A percentile compares a stretch with the other conserved stretches of the same genome.
Conservation (phyloP, 768 basidiomycete genomes). For the Leccinum pellstonianum region DNA sequence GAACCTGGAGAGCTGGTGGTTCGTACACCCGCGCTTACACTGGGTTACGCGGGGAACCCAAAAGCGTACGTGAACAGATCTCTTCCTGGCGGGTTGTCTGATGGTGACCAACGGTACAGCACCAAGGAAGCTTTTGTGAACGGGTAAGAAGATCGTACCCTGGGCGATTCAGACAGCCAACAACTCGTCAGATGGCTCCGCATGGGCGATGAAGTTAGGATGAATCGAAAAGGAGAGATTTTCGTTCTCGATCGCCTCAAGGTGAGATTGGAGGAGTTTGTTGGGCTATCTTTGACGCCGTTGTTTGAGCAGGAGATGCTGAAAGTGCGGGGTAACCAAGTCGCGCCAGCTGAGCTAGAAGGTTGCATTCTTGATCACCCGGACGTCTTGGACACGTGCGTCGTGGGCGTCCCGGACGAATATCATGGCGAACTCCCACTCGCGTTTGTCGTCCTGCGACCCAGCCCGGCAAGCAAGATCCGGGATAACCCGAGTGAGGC, state of each 20-base stretch:
- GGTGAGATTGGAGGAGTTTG: constrained; percentile 33
- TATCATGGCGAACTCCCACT: constrained; percentile 75
- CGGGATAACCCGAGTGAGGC: constrained; percentile 32
- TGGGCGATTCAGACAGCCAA: constrained; percentile 1
- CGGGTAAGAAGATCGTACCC: constrained; percentile 26
- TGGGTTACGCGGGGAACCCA: constrained; percentile 57
- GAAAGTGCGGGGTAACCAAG: constrained; percentile 59
- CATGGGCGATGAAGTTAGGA: constrained; percentile 69
- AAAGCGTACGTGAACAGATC: constrained; percentile 48
- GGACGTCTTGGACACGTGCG: constrained; percentile 60
- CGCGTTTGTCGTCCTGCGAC: constrained; percentile 61
- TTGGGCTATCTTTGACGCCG: not conserved
- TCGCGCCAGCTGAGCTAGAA: constrained; percentile 67
- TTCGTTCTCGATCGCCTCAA: constrained; percentile 75
- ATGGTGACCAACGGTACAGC: constrained; percentile 34
- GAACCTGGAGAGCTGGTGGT: constrained; percentile 65
- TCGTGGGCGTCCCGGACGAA: constrained; percentile 68
- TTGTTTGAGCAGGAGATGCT: constrained; percentile 54
- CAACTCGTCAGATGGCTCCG: constrained; percentile 52
- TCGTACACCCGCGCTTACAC: constrained; percentile 56
- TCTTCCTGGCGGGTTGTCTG: constrained; percentile 1
- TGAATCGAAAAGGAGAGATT: constrained; percentile 60
- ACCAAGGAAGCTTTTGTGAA: constrained; percentile 63
- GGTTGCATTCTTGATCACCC: constrained; percentile 61
- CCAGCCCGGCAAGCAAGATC: constrained; percentile 38